Base-by-base conservation (phyloP, 2,329 filamentous ascomycete genomes). In the Neonectria coccinea region DNA sequence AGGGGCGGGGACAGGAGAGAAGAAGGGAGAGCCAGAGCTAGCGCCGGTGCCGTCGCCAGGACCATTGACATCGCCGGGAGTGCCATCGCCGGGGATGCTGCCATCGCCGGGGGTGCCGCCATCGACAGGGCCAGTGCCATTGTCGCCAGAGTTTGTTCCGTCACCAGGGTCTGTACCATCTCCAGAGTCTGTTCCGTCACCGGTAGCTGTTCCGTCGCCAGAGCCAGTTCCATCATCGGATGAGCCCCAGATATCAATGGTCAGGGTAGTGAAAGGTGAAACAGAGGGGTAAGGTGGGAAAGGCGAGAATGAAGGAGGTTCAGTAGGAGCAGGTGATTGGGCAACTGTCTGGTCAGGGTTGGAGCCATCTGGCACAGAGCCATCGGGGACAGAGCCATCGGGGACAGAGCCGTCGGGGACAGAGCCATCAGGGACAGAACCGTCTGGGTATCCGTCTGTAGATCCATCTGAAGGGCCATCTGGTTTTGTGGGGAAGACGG, bases 401-500 rank as follows among this genome's bases (percentile, higher is more conserved):
- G 66, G 58, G 22, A 22, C n/a, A n/a, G 67, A 60, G 45, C 64
- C 69, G 54, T 64, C 60, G 41, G 66, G 58, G 10, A 41, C n/a
- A 56, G 63, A 62, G 20, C 44, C 64, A 18, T 55, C 52, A 14
- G 44, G 16, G 11, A 5, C 12, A 16, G 67, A 60, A 42, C 64
- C 69, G 54, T 64, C 60, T 36, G 66, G 58, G 22, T 3, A 27
- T 6, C 20, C 44, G 60, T 50, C 5, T 25, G 42, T 3, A 20
- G 42, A 16, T 7, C 14, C 45, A 48, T 27, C 45, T n/a, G 67
- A 68, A 52, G 71, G 59, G 9, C 51, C 72, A 25, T 74, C 69
- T 6, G 77, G 66, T 48, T 69, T 73, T 61, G 75, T 73, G 14
- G 80, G 78, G 56, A 77, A 78, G 54, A 85, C 76, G 36, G 84